Evolutionary conservation across 1,284 basidiomycete species (phyloP).

Genomic region (Mycosarcoma maydis): DNA sequence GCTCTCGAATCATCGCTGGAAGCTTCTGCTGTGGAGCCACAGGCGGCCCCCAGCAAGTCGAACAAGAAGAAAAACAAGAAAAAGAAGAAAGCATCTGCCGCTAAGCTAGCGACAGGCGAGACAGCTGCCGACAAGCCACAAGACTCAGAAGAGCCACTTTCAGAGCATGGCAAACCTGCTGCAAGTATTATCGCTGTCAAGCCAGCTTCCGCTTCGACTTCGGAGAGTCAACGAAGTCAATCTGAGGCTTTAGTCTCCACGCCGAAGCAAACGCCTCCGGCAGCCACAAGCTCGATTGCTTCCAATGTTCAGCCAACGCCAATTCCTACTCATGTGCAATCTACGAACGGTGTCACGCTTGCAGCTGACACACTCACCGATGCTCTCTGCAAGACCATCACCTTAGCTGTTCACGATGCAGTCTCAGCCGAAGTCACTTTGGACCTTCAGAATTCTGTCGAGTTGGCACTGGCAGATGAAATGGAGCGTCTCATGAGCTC

Average conservation of each 20-base stretch:
- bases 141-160: neutral
- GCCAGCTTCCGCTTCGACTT: neutral
- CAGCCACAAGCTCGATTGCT: neutral
- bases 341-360: neutral
- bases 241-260: neutral
- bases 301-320: neutral
- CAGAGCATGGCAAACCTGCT: neutral
- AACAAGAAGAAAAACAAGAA: constrained; percentile 31
- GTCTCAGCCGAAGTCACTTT: constrained; percentile 13
- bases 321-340: neutral
- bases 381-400: constrained; percentile 18
- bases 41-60: constrained; percentile 8
- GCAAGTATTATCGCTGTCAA: neutral
- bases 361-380: constrained; percentile 7
- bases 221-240: neutral
- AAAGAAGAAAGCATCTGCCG: constrained; percentile 15
- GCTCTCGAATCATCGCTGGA: neutral
- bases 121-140: neutral
- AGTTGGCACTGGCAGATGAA: constrained; percentile 27
- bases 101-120: neutral
- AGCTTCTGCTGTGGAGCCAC: neutral
- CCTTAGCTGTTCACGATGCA: constrained; percentile 14
- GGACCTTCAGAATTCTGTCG: constrained; percentile 19
- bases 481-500: constrained; percentile 36
- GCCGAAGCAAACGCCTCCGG: neutral